These are phyloP conservation scores for Nakaseomyces glabratus DNA, from an alignment of 1,139 yeast species.

Conservation along the genomic window DNA sequence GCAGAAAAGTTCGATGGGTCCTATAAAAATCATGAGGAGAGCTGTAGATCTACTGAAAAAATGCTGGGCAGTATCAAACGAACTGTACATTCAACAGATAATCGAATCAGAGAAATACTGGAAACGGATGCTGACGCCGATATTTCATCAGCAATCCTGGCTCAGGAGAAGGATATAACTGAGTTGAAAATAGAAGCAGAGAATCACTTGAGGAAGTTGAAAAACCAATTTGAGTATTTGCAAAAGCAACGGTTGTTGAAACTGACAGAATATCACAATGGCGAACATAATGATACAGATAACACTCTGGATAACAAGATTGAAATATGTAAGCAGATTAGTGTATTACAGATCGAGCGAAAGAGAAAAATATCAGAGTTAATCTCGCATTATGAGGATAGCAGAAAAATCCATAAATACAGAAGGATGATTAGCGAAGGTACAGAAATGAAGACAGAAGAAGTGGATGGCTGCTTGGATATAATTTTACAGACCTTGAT, in stretches of 20 bases:
- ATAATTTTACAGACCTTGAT: slow-evolving; percentile 25
- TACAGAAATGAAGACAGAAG: slow-evolving; percentile 71
- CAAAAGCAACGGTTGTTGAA: slow-evolving; percentile 47
- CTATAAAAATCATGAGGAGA: slow-evolving; percentile 20
- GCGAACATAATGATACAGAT: slow-evolving; percentile 6
- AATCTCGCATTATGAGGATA: slow-evolving; percentile 40
- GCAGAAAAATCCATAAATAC: slow-evolving; percentile 63
- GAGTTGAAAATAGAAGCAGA: slow-evolving; percentile 27
- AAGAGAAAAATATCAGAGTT: slow-evolving; percentile 38
- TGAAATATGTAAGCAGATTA: slow-evolving; percentile 35
- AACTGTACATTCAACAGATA: slow-evolving; percentile 18
- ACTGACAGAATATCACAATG: slow-evolving; percentile 37
- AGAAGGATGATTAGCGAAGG: slow-evolving; percentile 73
- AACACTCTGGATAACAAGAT: slow-evolving; percentile 22
- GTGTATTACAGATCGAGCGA: slow-evolving; percentile 41
- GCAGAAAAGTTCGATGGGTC: slow-evolving; percentile 40
- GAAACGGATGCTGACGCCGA: slow-evolving; percentile 42
- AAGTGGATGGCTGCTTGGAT: slow-evolving; percentile 35
- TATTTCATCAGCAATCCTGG: slow-evolving; percentile 34
- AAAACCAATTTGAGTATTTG: slow-evolving; percentile 42
- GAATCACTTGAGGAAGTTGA: slow-evolving; percentile 28
- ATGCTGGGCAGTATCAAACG: slow-evolving; percentile 19
- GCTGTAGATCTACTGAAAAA: slow-evolving; percentile 17
- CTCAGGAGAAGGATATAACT: slow-evolving; percentile 36
- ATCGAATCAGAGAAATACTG: slow-evolving; percentile 25